Conservation (phyloP, 768 basidiomycete genomes). For the Serendipita sp. region DNA sequence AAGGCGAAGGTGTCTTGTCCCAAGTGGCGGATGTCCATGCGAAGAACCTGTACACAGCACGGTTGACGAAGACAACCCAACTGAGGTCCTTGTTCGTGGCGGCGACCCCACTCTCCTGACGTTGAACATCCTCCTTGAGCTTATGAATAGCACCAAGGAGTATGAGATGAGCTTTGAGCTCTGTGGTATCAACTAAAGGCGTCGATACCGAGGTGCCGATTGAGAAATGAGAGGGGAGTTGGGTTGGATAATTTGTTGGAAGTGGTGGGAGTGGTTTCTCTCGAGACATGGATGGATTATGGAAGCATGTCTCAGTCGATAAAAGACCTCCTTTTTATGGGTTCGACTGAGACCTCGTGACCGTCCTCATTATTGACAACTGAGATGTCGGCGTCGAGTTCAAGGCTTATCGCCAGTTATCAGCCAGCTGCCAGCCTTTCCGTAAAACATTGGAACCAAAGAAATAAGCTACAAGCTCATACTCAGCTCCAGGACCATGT, state of each 20-base stretch:
- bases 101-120: not conserved
- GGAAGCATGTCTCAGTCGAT: no score
- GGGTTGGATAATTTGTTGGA: not conserved
- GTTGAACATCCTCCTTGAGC: not conserved
- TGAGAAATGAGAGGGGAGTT: not conserved
- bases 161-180: constrained; percentile 9
- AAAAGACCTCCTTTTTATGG: no score
- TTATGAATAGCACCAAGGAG: constrained; percentile 11
- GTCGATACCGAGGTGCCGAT: not conserved
- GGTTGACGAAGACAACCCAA: constrained; percentile 6
- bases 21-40: not conserved
- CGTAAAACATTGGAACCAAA: no score
- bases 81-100: not conserved
- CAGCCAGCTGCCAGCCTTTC: no score
- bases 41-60: constrained; percentile 2
- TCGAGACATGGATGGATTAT: no score
- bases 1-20: not conserved
- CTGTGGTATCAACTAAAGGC: constrained; percentile 8
- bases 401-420: no score
- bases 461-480: no score
- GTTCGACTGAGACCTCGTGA: no score
- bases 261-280: no score
- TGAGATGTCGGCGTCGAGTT: no score
- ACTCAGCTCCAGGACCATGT: no score
- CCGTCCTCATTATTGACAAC: no score